Evolutionary conservation across 2,329 filamentous ascomycete genomes (phyloP).

Genomic region (Clonostachys rhizophaga): DNA sequence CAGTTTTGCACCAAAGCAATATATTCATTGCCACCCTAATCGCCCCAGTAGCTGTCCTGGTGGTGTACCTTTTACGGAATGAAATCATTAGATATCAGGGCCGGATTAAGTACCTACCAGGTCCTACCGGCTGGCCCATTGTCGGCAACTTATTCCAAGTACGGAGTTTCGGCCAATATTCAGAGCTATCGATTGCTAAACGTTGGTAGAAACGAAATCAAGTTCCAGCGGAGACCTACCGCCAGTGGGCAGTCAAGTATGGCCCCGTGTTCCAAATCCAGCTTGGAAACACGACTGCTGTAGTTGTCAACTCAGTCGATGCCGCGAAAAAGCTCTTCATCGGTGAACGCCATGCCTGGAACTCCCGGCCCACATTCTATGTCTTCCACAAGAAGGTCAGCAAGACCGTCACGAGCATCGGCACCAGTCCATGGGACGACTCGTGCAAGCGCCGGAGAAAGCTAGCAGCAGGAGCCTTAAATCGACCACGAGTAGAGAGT

Average conservation of each 20-base stretch:
- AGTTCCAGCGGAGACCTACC: conserved; percentile 13
- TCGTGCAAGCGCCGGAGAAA: conserved; percentile 62
- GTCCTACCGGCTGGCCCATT: conserved; percentile 5
- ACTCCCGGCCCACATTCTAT: conserved; percentile 62
- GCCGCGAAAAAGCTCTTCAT: conserved; percentile 62
- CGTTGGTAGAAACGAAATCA: neutral
- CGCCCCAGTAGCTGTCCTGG: neutral
- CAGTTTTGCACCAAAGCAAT: no score
- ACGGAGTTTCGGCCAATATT: neutral
- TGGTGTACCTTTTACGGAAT: neutral
- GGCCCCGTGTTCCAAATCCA: conserved; percentile 25
- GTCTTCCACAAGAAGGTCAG: conserved; percentile 54
- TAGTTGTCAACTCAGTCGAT: conserved; percentile 64
- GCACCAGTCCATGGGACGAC: conserved; percentile 65
- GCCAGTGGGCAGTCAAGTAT: conserved; percentile 17
- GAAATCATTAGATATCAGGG: conserved; percentile 2
- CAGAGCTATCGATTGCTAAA: neutral
- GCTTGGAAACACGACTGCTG: conserved; percentile 45
- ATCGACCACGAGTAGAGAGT: conserved; percentile 58
- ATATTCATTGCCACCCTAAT: no score
- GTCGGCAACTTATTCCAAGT: conserved; percentile 5
- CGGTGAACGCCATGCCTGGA: conserved; percentile 59
- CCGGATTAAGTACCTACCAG: conserved; percentile 5
- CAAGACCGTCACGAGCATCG: conserved; percentile 37
- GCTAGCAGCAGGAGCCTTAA: conserved; percentile 61